Base-by-base conservation (phyloP, 2,329 filamentous ascomycete species). In the Onygenales sp. region DNA sequence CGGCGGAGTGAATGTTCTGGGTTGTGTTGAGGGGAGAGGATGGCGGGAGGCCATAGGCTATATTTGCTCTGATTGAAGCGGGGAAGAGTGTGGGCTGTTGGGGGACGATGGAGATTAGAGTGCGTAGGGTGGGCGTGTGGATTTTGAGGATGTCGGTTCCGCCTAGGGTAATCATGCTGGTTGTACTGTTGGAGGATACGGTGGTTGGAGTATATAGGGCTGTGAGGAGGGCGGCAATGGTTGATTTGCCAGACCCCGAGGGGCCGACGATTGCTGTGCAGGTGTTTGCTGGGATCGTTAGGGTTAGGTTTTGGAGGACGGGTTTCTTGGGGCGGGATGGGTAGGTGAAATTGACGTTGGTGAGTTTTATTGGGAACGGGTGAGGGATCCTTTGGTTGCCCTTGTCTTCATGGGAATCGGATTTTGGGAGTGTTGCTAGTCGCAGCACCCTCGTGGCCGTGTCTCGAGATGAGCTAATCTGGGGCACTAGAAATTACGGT, bases 171-270 rank as follows among this genome's bases (percentile, higher is more conserved):
- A 89, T 83, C 0, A 78, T 68, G 39, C 69, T 62, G 2, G 64
- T 58, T n/a, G 54, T 37, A n/a, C 51, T 57, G 27, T 49, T 32
- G 32, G 48, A 49, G n/a, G 64, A 61, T 1, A 61, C 51, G 2
- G 63, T 61, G 2, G 68, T 59, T 51, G 74, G 67, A 6, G 74
- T 67, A 62, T 93, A 89, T 0, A 96, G 75, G 1, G 85, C 82
- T 3, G 94, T 71, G 0, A 97, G 74, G 0, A 97, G 72, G 0
- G 86, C 81, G 0, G 86, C 78, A 37, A 96, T 77, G 0, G 92
- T 96, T 11, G 86, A 91, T 70, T 98, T 97, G 1, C 93, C 92
- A n/a, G 86, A 88, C 0, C 93, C 92, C 0, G 90, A 95, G 0
- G 80, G 73, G 1, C 92, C 91, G 2, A 94, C 89, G 17, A 97